These are phyloP conservation scores for Globisporangium nodosum DNA, from an alignment of 352 stramenopile species.

Conservation along the genomic window DNA sequence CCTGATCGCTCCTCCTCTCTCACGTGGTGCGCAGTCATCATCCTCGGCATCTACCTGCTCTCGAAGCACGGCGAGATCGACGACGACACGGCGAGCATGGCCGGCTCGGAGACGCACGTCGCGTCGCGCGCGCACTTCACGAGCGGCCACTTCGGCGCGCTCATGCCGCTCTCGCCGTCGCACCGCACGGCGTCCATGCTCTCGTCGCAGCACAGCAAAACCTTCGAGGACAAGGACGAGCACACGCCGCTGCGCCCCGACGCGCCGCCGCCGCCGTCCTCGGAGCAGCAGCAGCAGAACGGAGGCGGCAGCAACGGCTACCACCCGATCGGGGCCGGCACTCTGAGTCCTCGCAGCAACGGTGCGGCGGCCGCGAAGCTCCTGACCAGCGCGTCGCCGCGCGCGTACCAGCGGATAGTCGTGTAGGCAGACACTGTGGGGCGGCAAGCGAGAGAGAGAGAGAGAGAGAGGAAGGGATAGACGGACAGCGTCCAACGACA, in stretches of 20 bases:
- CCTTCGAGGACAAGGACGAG: conserved; percentile 47
- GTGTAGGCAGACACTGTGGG: conserved; percentile 1
- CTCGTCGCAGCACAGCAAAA: conserved; percentile 30
- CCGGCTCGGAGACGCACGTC: conserved; percentile 16
- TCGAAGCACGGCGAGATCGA: conserved; percentile 71
- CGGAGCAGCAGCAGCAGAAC: too few relatives aligned
- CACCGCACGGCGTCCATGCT: conserved; percentile 33
- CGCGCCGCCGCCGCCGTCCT: not conserved
- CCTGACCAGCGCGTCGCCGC: not conserved
- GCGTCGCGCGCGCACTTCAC: conserved; percentile 43
- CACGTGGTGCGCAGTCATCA: conserved; percentile 51
- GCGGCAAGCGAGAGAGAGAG: too few relatives aligned
- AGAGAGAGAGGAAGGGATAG: too few relatives aligned
- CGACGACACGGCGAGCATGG: conserved; percentile 13
- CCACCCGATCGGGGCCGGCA: not conserved
- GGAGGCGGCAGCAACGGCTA: conserved; percentile 1
- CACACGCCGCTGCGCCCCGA: conserved; percentile 27
- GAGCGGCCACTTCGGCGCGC: conserved; percentile 63
- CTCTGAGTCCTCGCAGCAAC: not conserved
- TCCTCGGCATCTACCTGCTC: conserved; percentile 77
- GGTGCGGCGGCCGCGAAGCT: not conserved
- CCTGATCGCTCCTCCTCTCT: too few relatives aligned
- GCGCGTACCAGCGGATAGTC: conserved; percentile 16
- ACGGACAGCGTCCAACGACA: too few relatives aligned
- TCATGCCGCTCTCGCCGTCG: conserved; percentile 75